Evolutionary conservation across 176 grass and related monocot species (phyloP).

Genomic region (Phyllostachys edulis): DNA sequence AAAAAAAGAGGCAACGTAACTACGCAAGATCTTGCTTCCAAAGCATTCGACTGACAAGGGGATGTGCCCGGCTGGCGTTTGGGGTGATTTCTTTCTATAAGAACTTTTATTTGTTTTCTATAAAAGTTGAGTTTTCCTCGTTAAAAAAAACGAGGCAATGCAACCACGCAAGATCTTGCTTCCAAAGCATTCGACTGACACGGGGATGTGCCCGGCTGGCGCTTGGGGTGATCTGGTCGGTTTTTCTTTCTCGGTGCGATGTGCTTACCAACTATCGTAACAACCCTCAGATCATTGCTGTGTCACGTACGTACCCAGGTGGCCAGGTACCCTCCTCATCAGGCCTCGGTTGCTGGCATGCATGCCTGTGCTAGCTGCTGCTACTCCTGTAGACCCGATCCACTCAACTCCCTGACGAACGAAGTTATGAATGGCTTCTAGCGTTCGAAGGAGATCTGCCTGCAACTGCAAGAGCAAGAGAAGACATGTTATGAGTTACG

Average conservation of each 20-base stretch:
- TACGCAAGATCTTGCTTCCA: too few relatives aligned
- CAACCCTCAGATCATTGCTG: not conserved
- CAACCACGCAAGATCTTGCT: not conserved
- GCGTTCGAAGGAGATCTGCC: not conserved
- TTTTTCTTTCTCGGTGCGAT: not conserved
- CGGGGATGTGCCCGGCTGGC: not conserved
- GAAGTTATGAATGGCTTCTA: not conserved
- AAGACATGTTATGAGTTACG: not conserved
- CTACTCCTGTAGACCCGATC: not conserved
- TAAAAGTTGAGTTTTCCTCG: too few relatives aligned
- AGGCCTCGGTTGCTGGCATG: not conserved
- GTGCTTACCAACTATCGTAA: constrained; percentile 5
- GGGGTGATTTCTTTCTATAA: too few relatives aligned
- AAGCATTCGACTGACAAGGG: too few relatives aligned
- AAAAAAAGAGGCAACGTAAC: too few relatives aligned
- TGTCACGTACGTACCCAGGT: not conserved
- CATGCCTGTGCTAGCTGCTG: not conserved
- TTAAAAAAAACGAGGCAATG: not conserved
- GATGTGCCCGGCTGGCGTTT: too few relatives aligned
- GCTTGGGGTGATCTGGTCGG: constrained; percentile 26
- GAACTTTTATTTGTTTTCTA: too few relatives aligned
- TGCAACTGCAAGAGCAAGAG: not conserved
- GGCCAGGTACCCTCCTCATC: not conserved
- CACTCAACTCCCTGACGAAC: not conserved
- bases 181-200: not conserved